phyloP scores from a whole-genome alignment of 73 alveolate species.

The Stentor roeselii region DNA sequence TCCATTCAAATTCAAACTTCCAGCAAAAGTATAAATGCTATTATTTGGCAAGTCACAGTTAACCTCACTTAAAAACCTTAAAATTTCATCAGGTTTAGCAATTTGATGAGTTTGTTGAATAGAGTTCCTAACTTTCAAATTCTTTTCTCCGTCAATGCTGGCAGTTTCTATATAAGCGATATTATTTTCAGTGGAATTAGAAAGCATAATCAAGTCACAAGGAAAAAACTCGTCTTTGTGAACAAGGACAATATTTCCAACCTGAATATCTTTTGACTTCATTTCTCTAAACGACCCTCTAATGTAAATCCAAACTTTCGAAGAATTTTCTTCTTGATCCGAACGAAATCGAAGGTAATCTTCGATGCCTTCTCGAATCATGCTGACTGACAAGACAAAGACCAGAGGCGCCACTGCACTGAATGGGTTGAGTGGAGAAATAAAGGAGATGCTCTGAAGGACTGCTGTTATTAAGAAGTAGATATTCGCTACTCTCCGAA shows the following conservation, averaged over 20 bases:
- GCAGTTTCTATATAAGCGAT: constrained; percentile 92
- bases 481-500: constrained; percentile 71
- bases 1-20: not conserved
- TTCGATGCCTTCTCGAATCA: constrained; percentile 86
- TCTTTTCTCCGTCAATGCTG: constrained; percentile 97
- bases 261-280: constrained; percentile 46
- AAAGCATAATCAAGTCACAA: constrained; percentile 88
- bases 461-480: constrained; percentile 70
- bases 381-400: constrained; percentile 66
- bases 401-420: constrained; percentile 61
- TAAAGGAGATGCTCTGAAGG: constrained; percentile 68
- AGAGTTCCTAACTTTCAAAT: constrained; percentile 74
- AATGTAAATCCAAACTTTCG: constrained; percentile 30
- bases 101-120: not conserved
- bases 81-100: not conserved
- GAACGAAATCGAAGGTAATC: constrained; percentile 73
- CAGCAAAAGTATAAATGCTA: constrained; percentile 19
- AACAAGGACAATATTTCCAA: constrained; percentile 48
- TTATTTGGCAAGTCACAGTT: constrained; percentile 20
- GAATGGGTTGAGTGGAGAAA: constrained; percentile 63
- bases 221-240: constrained; percentile 79
- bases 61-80: not conserved
- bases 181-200: constrained; percentile 81
- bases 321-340: constrained; percentile 36
- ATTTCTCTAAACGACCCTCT: constrained; percentile 36